Conservation (phyloP, 2,329 filamentous ascomycete genomes). For the Neopestalotiopsis clavispora region DNA sequence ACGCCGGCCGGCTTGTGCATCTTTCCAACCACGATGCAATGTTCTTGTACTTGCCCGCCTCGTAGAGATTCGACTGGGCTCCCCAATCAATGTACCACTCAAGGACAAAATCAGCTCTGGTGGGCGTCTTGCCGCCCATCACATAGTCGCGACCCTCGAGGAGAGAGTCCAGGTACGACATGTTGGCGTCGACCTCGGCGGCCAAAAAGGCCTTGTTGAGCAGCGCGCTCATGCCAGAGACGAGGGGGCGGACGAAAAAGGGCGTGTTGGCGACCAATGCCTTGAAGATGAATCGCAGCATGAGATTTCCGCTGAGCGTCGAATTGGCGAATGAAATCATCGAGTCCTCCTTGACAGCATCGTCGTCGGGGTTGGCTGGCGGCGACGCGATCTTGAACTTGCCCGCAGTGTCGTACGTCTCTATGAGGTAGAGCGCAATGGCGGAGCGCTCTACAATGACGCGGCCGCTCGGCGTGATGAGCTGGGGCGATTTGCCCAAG, state of each 20-base stretch:
- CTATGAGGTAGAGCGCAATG: constrained; percentile 26
- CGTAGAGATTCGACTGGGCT: constrained; percentile 19
- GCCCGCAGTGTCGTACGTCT: constrained; percentile 21
- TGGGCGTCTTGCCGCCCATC: constrained; percentile 24
- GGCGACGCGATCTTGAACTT: constrained; percentile 20
- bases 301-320: constrained; percentile 18
- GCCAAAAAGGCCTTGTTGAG: constrained; percentile 23
- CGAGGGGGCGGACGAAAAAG: constrained; percentile 21
- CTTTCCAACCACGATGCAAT: constrained; percentile 20
- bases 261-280: constrained; percentile 19
- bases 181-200: constrained; percentile 20
- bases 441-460: constrained; percentile 25
- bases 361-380: constrained; percentile 6
- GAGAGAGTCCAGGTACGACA: constrained; percentile 21
- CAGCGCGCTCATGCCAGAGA: constrained; percentile 2
- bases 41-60: constrained; percentile 21
- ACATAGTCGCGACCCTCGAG: constrained; percentile 22
- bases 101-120: constrained; percentile 23
- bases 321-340: constrained; percentile 25
- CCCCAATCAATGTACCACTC: constrained; percentile 25
- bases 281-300: constrained; percentile 20
- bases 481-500: constrained; percentile 26
- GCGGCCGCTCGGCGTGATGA: constrained; percentile 24
- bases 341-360: constrained; percentile 24
- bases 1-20: constrained; percentile 24